Percentiles rank a stretch among this genome's conserved stretches.
Evolutionary conservation across 441 rosid genomes (phyloP).

Genomic region (Aquilaria agallochum): DNA sequence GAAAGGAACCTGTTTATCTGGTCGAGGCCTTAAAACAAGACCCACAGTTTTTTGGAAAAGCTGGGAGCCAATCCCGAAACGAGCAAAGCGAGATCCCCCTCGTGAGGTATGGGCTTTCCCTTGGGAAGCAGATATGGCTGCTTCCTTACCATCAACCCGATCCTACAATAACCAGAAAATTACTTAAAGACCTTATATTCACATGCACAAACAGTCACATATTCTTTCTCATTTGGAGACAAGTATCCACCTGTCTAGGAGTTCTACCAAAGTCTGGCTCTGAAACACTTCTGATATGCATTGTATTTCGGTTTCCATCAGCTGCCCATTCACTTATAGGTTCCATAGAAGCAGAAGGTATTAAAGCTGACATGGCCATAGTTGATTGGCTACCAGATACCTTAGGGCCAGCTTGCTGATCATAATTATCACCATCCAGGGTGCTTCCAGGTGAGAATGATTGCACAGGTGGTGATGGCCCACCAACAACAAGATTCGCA

Average conservation of each 20-base stretch:
- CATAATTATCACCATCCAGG: conserved; percentile 44
- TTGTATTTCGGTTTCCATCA: conserved; percentile 56
- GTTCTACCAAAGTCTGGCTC: conserved; percentile 93
- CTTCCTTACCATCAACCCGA: conserved; percentile 58
- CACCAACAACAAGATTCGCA: conserved; percentile 91
- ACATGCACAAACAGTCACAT: conserved; percentile 7
- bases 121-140: conserved; percentile 40
- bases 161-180: conserved; percentile 16
- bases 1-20: conserved; percentile 64
- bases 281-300: conserved; percentile 87
- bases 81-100: conserved; percentile 67
- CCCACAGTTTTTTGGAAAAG: conserved; percentile 88
- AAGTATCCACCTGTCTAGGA: conserved; percentile 73
- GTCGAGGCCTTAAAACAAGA: conserved; percentile 69
- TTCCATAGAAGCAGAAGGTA: conserved; percentile 84
- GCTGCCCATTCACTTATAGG: conserved; percentile 63
- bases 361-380: conserved; percentile 76
- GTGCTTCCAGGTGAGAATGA: conserved; percentile 38
- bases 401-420: conserved; percentile 48
- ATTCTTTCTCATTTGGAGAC: conserved; percentile 5
- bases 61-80: conserved; percentile 79
- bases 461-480: conserved; percentile 80
- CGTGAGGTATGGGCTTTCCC: conserved; percentile 50
- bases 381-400: conserved; percentile 85
- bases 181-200: conserved; percentile 12